A percentile compares a stretch with the other conserved stretches of the same genome.
Conservation (phyloP, 805 yeast genomes). For the Dipodascus geniculatus region DNA sequence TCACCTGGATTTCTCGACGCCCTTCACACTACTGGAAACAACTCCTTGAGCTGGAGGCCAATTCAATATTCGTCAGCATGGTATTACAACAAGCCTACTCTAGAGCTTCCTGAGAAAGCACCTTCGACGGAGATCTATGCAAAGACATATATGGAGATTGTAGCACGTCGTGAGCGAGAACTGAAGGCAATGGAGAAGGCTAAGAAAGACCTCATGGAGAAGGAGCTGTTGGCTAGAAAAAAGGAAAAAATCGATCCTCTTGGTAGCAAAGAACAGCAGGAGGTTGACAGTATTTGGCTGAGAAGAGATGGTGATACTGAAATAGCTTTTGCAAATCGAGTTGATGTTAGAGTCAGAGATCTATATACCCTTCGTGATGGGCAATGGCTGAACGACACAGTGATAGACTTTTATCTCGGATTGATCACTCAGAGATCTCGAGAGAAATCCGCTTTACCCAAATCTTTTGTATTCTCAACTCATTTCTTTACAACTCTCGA, state of each 20-base stretch:
- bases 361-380: conserved; percentile 57
- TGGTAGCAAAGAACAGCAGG: neutral
- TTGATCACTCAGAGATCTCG: conserved; percentile 37
- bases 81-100: neutral
- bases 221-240: neutral
- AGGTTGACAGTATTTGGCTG: neutral
- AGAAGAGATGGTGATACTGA: neutral
- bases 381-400: conserved; percentile 82
- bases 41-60: neutral
- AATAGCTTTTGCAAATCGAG: conserved; percentile 14
- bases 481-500: conserved; percentile 72
- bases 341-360: conserved; percentile 59
- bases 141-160: neutral
- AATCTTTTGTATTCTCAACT: conserved; percentile 67
- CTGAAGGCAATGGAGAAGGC: neutral
- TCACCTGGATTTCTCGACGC: neutral
- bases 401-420: conserved; percentile 71
- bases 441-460: conserved; percentile 25
- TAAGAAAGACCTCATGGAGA: neutral
- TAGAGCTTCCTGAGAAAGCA: conserved; percentile 2
- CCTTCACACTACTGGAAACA: neutral
- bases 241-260: neutral
- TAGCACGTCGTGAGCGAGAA: conserved; percentile 1
- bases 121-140: conserved; percentile 2
- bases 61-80: neutral